phyloP scores from a whole-genome alignment of 23 red algal genomes.

The Pyropia yezoensis region DNA sequence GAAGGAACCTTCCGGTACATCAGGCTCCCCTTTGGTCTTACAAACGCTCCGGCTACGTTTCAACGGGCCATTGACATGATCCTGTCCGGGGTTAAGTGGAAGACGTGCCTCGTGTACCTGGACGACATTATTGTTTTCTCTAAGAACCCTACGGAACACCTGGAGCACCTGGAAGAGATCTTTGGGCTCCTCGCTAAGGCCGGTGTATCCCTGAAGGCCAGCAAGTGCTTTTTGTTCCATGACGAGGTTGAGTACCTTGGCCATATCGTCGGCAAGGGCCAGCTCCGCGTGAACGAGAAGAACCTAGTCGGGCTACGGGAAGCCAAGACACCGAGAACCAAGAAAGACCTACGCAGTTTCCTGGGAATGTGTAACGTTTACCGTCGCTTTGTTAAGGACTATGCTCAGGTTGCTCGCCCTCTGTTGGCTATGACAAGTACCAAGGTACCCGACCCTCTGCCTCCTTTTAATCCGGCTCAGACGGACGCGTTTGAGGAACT shows the following conservation, averaged over 20 bases:
- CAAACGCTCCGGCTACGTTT: slow-evolving; percentile 1
- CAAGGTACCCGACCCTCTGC: no score
- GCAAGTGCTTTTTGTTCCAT: background rate
- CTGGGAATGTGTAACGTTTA: slow-evolving; percentile 10
- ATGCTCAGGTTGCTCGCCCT: no score
- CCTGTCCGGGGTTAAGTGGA: slow-evolving; percentile 6
- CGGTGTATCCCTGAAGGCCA: slow-evolving; percentile 7
- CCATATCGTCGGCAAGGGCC: no score
- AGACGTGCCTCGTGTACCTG: slow-evolving; percentile 9
- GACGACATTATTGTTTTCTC: slow-evolving; percentile 10
- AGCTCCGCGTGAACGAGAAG: no score
- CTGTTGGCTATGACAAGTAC: no score
- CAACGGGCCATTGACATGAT: slow-evolving; percentile 7
- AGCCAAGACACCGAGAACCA: background rate
- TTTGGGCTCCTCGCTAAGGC: background rate
- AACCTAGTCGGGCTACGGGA: no score
- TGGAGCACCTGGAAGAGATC: background rate
- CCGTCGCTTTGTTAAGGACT: background rate
- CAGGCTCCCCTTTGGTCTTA: background rate
- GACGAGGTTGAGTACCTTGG: no score
- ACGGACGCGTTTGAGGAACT: no score
- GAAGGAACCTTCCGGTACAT: background rate
- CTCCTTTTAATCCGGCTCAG: no score
- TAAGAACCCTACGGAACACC: background rate
- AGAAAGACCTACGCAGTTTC: slow-evolving; percentile 6